Percentiles rank a stretch among this genome's conserved stretches.
Evolutionary conservation across 2,329 filamentous ascomycete genomes (phyloP).

Genomic region (Biscogniauxia mediterranea): DNA sequence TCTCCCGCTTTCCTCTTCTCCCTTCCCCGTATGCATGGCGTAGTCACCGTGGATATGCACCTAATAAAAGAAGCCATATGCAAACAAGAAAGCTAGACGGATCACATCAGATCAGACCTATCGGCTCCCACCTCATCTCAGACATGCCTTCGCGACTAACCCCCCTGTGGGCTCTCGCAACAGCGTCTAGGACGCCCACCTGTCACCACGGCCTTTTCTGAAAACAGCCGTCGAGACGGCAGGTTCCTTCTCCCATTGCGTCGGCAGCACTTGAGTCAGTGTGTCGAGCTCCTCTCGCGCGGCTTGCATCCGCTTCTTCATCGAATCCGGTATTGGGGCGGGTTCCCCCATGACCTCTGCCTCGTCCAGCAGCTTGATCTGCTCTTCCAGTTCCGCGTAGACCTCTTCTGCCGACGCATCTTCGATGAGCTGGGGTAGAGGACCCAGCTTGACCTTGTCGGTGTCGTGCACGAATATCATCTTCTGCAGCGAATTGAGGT

Average conservation of each 20-base stretch:
- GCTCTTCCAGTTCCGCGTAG: constrained; percentile 22
- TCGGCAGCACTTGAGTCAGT: constrained; percentile 31
- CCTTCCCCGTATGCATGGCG: neutral
- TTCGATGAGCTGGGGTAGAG: constrained; percentile 26
- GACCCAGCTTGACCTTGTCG: constrained; percentile 25
- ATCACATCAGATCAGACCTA: neutral
- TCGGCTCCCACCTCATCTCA: neutral
- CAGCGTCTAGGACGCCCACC: constrained; percentile 18
- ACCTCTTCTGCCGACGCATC: constrained; percentile 22
- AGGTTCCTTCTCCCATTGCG: constrained; percentile 30
- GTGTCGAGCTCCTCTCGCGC: constrained; percentile 33
- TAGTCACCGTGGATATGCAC: neutral
- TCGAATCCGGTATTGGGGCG: constrained; percentile 13
- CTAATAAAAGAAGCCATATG: neutral
- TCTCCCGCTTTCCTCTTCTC: too few relatives aligned
- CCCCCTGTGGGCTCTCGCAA: neutral
- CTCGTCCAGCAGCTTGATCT: constrained; percentile 22
- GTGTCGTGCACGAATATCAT: constrained; percentile 34
- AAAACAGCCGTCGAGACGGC: constrained; percentile 32
- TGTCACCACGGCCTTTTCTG: constrained; percentile 21
- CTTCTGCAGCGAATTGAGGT: constrained; percentile 27
- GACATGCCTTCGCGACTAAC: neutral
- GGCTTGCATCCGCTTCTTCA: constrained; percentile 32
- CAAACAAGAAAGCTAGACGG: neutral
- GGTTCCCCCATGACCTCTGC: constrained; percentile 8